phyloP scores from a whole-genome alignment of 2,329 filamentous ascomycete species.

The Trichocomaceae sp. region DNA sequence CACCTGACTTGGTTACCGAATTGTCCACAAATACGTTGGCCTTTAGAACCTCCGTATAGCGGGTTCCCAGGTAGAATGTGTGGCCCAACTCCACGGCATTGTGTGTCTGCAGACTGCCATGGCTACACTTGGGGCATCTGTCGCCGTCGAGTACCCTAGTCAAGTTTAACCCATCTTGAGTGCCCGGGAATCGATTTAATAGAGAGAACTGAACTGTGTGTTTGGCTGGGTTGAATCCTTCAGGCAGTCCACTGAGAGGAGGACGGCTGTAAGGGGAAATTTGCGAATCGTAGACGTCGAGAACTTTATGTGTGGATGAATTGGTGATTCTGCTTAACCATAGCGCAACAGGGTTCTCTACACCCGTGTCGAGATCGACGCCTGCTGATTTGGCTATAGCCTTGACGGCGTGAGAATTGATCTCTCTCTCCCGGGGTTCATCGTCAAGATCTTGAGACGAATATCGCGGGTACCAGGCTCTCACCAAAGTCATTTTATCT shows the following conservation, averaged over 20 bases:
- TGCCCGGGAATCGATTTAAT: constrained; percentile 33
- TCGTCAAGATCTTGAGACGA: constrained; percentile 24
- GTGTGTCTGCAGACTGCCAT: constrained; percentile 57
- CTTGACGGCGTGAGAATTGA: constrained; percentile 62
- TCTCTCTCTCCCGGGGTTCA: constrained; percentile 33
- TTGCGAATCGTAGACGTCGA: constrained; percentile 37
- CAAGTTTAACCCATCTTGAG: constrained; percentile 51
- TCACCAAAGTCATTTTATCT: constrained; percentile 62
- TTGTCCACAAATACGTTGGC: constrained; percentile 52
- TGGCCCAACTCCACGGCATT: constrained; percentile 86
- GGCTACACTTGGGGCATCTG: constrained; percentile 62
- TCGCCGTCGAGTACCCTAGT: constrained; percentile 62
- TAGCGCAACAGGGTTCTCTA: constrained; percentile 53
- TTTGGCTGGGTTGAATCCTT: constrained; percentile 22
- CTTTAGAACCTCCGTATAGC: constrained; percentile 71
- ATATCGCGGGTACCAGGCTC: constrained; percentile 59
- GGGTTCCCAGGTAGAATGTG: constrained; percentile 86
- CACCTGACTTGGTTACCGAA: constrained; percentile 16
- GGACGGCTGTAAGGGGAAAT: constrained; percentile 35
- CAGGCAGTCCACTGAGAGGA: constrained; percentile 31
- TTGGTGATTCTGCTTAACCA: constrained; percentile 42
- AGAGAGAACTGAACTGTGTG: constrained; percentile 30
- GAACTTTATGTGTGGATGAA: constrained; percentile 16
- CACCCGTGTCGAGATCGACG: constrained; percentile 63
- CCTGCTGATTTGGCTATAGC: constrained; percentile 43